Evolutionary conservation across 2,329 filamentous ascomycete species (phyloP).

Genomic region (Fusarium denticulatum): DNA sequence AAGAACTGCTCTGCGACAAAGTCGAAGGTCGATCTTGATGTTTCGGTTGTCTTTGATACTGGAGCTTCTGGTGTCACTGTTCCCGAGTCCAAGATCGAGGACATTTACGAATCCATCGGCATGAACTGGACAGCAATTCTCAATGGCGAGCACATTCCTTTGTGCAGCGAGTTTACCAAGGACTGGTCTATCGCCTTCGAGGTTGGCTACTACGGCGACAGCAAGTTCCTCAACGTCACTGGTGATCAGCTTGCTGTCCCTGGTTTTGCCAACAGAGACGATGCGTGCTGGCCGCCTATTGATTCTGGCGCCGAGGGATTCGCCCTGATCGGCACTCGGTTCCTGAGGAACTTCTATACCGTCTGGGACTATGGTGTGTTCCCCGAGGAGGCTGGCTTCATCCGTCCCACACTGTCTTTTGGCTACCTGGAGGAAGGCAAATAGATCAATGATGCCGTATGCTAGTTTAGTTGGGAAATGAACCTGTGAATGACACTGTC

Average conservation of each 20-base stretch:
- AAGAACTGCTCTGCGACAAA: slow-evolving; percentile 18
- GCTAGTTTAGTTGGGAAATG: neutral
- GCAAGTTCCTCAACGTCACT: slow-evolving; percentile 44
- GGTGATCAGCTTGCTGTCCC: slow-evolving; percentile 47
- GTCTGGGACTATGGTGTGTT: slow-evolving; percentile 46
- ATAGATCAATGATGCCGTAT: neutral
- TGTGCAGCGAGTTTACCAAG: slow-evolving; percentile 50
- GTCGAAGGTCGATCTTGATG: neutral
- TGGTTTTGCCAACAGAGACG: slow-evolving; percentile 47
- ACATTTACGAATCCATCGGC: slow-evolving; percentile 48
- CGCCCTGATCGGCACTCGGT: slow-evolving; percentile 44
- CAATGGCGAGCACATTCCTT: slow-evolving; percentile 41
- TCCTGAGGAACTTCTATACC: slow-evolving; percentile 48
- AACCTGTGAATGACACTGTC: rapidly evolving
- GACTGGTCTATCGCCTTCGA: slow-evolving; percentile 48
- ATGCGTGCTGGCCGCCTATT: slow-evolving; percentile 51
- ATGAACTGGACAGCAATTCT: slow-evolving; percentile 49
- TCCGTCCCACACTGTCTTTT: slow-evolving; percentile 34
- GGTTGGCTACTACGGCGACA: slow-evolving; percentile 34
- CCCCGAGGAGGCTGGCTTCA: neutral
- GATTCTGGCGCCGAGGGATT: slow-evolving; percentile 37
- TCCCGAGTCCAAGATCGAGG: slow-evolving; percentile 36
- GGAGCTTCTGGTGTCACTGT: slow-evolving; percentile 44
- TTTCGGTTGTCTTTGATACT: slow-evolving; percentile 47
- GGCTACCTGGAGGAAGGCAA: slow-evolving; percentile 33